Base-by-base conservation (phyloP, 176 grass and related monocot species). In the Bromus sterilis region DNA sequence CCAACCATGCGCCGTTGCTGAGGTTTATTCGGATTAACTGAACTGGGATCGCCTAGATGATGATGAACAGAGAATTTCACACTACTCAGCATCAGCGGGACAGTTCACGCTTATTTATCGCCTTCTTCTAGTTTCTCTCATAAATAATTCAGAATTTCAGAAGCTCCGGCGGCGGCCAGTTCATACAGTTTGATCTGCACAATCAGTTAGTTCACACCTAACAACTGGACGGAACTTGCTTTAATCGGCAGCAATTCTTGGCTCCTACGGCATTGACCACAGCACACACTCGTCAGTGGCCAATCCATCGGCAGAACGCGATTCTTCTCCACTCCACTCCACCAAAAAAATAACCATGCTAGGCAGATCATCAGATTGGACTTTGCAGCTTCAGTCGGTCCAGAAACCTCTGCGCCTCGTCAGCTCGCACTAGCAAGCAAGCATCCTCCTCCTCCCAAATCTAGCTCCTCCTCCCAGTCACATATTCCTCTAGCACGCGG, bases 241-340 rank as follows among this genome's bases (percentile, higher is more conserved):
- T 7, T 46, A 30, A 30, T 71, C 25, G 7, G 3, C 18, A 66
- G 21, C 37, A 55, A 8, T 59, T 20, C 20, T 55, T 71, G 41
- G 18, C 41, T 6, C 63, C 28, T 71, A 35, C 36, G 11, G 46
- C 13, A 48, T 48, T 81, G 71, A 89, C 71, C 36, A 53, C n/a
- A n/a, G n/a, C n/a, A n/a, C n/a, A n/a, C 49, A 56, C 9, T 56
- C 55, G 21, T 40, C 63, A 40, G 37, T 79, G 12, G 44, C 42
- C 23, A 28, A 30, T 57, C 78, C 43, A 64, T 82, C 76, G 87
- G 88, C 76, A 82, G 88, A 89, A 86, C 82, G 78, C 30, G 78
- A 73, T 77, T 39, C 78, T 18, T 77, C 32, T 13, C 72, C 72
- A 78, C 82, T 76, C n/a, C n/a, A n/a, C n/a, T n/a, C n/a, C n/a